Percentiles rank a stretch among this genome's conserved stretches.
Evolutionary conservation across 1,284 basidiomycete species (phyloP).

Genomic region (Ceratobasidium sp.): DNA sequence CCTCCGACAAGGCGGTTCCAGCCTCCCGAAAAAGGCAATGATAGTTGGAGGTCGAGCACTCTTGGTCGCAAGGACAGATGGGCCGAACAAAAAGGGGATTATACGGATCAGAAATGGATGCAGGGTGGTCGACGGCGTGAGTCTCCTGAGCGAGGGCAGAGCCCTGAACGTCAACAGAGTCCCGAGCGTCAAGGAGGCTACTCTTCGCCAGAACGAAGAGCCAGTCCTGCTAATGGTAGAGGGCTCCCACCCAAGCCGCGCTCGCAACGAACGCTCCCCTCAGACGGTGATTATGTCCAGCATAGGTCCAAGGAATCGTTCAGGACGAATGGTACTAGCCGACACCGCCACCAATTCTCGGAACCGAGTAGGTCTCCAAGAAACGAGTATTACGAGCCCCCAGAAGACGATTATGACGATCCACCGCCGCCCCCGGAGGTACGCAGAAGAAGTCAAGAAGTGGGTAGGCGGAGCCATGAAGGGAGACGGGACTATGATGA

Average conservation of each 20-base stretch:
- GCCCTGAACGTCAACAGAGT: not conserved
- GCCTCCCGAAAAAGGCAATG: constrained; percentile 17
- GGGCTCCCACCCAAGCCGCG: constrained; percentile 17
- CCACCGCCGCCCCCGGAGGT: not conserved
- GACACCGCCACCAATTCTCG: constrained; percentile 24
- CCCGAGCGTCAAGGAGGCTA: constrained; percentile 9
- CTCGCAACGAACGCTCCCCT: constrained; percentile 29
- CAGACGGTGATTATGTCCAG: constrained; percentile 34
- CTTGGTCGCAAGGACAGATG: constrained; percentile 27
- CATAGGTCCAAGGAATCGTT: constrained; percentile 22
- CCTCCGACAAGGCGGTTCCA: constrained; percentile 35
- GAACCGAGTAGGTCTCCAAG: constrained; percentile 34
- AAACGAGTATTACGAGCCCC: constrained; percentile 7
- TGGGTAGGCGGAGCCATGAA: constrained; percentile 14
- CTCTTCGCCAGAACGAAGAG: constrained; percentile 12
- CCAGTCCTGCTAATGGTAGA: constrained; percentile 10
- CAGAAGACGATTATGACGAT: constrained; percentile 18
- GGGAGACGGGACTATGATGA: too few relatives aligned
- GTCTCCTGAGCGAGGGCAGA: constrained; percentile 22
- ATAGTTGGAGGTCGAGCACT: constrained; percentile 15
- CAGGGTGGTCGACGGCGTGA: constrained; percentile 13
- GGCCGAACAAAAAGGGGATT: constrained; percentile 32
- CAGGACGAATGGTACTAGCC: constrained; percentile 18
- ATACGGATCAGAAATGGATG: constrained; percentile 17
- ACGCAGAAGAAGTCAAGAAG: constrained; percentile 2